Conservation (phyloP, 768 basidiomycete genomes). For the Pseudohyphozyma bogoriensis region DNA sequence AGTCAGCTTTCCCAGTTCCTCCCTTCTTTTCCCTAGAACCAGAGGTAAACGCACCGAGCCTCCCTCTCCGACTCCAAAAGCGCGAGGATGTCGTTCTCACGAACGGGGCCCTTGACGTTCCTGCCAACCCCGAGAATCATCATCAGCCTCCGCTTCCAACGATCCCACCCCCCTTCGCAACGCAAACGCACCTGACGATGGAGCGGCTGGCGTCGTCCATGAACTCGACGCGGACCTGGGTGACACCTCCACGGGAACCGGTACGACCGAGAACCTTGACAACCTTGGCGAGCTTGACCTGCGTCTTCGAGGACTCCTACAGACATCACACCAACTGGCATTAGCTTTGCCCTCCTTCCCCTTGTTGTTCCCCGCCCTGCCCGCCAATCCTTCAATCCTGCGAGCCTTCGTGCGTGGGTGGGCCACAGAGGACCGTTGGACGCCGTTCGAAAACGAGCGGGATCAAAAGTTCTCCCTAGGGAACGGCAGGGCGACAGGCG, state of each 20-base stretch:
- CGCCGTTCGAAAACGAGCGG: too few relatives aligned
- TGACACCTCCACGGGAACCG: conserved; percentile 97
- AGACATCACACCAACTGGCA: too few relatives aligned
- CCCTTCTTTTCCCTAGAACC: too few relatives aligned
- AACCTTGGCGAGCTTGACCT: conserved; percentile 86
- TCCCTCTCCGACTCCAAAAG: conserved; percentile 97
- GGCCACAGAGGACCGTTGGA: too few relatives aligned
- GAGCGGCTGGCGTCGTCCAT: conserved; percentile 92
- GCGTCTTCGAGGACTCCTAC: conserved; percentile 50
- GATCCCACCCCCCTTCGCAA: background rate
- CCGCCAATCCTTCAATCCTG: too few relatives aligned
- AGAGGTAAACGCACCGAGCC: conserved; percentile 68
- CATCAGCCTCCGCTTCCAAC: background rate
- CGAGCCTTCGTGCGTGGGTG: too few relatives aligned
- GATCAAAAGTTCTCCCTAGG: too few relatives aligned
- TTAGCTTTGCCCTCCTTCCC: too few relatives aligned
- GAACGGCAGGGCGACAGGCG: too few relatives aligned
- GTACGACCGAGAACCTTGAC: conserved; percentile 89
- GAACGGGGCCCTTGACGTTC: conserved; percentile 96
- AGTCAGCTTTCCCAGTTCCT: too few relatives aligned
- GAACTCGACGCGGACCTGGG: conserved; percentile 98
- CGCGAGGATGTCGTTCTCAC: conserved; percentile 91
- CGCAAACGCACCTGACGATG: conserved; percentile 59
- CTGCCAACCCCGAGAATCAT: background rate
- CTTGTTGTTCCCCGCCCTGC: too few relatives aligned